Conservation (phyloP, 352 stramenopile genomes). For the Phytopythium boreale region DNA sequence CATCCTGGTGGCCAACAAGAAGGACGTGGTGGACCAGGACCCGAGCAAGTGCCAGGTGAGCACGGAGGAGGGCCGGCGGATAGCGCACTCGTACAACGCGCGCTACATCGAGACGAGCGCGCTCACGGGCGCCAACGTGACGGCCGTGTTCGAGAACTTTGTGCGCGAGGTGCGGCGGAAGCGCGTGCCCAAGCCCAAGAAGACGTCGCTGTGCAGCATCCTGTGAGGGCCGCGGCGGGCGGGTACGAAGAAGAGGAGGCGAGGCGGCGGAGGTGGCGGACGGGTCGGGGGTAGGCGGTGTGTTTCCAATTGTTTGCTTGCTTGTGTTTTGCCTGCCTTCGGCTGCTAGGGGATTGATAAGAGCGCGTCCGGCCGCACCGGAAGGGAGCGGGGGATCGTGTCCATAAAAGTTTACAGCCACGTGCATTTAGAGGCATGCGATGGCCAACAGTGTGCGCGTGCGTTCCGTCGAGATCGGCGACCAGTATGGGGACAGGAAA, state of each 20-base stretch:
- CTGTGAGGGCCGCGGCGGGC: constrained; percentile 29
- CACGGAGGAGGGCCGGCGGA: constrained; percentile 77
- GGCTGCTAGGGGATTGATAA: not conserved
- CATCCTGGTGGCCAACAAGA: constrained; percentile 89
- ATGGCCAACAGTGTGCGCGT: too few species aligned
- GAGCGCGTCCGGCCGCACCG: too few species aligned
- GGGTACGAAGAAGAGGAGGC: not conserved
- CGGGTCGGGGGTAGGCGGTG: not conserved
- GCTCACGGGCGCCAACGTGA: constrained; percentile 82
- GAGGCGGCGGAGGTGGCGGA: not conserved
- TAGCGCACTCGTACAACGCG: constrained; percentile 85
- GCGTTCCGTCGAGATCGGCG: too few species aligned
- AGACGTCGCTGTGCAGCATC: constrained; percentile 56
- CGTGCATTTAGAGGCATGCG: not conserved
- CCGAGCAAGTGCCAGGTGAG: constrained; percentile 81
- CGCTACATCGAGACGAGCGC: constrained; percentile 88
- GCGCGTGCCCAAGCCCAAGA: constrained; percentile 74
- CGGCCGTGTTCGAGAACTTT: constrained; percentile 86
- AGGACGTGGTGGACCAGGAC: constrained; percentile 81
- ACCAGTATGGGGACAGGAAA: too few species aligned
- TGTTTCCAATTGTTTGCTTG: not conserved
- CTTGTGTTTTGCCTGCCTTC: not conserved
- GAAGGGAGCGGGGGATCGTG: not conserved
- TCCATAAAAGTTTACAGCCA: not conserved
- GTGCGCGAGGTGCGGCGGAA: constrained; percentile 82